Evolutionary conservation across 176 grass and related monocot species (phyloP).

Genomic region (Musa beccarii): DNA sequence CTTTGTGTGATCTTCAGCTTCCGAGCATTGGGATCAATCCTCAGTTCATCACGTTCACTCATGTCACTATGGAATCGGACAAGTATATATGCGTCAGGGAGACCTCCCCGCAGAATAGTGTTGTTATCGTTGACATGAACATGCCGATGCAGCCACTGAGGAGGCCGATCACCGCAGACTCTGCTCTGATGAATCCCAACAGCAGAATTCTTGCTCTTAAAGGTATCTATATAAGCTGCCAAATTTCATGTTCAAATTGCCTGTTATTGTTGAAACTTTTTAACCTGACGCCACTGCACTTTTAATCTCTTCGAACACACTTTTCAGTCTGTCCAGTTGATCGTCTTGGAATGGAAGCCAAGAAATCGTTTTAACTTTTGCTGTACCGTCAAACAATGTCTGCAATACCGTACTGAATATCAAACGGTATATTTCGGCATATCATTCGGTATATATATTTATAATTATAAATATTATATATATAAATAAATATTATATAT

Average conservation of each 20-base stretch:
- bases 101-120: constrained; percentile 94
- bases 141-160: constrained; percentile 92
- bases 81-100: constrained; percentile 98
- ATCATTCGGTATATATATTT: too few relatives aligned
- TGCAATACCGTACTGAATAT: too few relatives aligned
- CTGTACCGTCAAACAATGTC: too few relatives aligned
- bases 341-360: too few relatives aligned
- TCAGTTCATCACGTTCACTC: constrained; percentile 97
- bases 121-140: constrained; percentile 93
- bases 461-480: too few relatives aligned
- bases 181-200: constrained; percentile 95
- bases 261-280: not conserved
- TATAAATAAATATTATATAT: too few relatives aligned
- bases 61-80: constrained; percentile 97
- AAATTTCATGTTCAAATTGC: not conserved
- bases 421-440: too few relatives aligned
- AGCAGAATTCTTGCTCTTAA: constrained; percentile 95
- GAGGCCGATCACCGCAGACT: constrained; percentile 92
- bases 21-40: constrained; percentile 87
- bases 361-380: too few relatives aligned
- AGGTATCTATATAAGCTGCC: constrained; percentile 29
- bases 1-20: constrained; percentile 37
- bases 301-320: not conserved
- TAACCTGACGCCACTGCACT: not conserved
- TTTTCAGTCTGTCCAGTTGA: too few relatives aligned